A percentile compares a stretch with the other conserved stretches of the same genome.
phyloP scores from a whole-genome alignment of 805 yeast genomes.

The Lachancea dasiensis region DNA sequence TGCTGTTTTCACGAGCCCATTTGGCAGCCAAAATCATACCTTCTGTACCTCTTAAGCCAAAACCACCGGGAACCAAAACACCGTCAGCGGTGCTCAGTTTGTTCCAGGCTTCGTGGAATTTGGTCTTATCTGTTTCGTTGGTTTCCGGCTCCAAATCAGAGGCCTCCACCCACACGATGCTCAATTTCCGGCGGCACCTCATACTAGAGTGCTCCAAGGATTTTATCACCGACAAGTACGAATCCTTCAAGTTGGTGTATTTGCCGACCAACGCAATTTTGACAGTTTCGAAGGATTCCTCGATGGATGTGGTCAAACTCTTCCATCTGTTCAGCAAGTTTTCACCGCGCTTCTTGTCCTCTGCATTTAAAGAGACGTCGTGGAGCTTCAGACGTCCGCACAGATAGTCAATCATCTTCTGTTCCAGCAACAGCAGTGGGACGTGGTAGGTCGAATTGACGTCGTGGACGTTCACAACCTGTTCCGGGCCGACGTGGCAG shows the following conservation, averaged over 20 bases:
- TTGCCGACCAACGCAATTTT: slow-evolving; percentile 96
- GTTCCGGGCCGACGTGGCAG: slow-evolving; percentile 98
- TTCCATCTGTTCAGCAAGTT: slow-evolving; percentile 73
- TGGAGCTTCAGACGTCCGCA: slow-evolving; percentile 58
- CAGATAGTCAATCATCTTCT: slow-evolving; percentile 72
- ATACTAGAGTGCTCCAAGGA: slow-evolving; percentile 92
- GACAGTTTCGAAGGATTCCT: slow-evolving; percentile 77
- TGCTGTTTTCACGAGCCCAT: slow-evolving; percentile 94
- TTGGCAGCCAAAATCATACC: slow-evolving; percentile 97
- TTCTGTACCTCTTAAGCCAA: slow-evolving; percentile 94
- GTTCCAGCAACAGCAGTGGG: slow-evolving; percentile 84
- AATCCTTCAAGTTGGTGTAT: slow-evolving; percentile 91
- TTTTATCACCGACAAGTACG: slow-evolving; percentile 90
- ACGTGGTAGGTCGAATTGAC: slow-evolving; percentile 96
- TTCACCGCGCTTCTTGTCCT: slow-evolving; percentile 59
- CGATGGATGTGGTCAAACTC: slow-evolving; percentile 69
- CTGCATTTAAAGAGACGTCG: slow-evolving; percentile 40
- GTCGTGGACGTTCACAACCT: slow-evolving; percentile 94
- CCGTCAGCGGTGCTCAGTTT: slow-evolving; percentile 90
- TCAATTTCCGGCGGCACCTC: slow-evolving; percentile 77
- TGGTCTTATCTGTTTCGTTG: slow-evolving; percentile 56
- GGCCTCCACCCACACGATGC: slow-evolving; percentile 95
- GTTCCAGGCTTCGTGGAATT: slow-evolving; percentile 95
- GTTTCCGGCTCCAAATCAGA: slow-evolving; percentile 76
- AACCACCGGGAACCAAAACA: slow-evolving; percentile 96